These are phyloP conservation scores for Rhodomyrtus tomentosa DNA, from an alignment of 345 rosid species.

Conservation along the genomic window DNA sequence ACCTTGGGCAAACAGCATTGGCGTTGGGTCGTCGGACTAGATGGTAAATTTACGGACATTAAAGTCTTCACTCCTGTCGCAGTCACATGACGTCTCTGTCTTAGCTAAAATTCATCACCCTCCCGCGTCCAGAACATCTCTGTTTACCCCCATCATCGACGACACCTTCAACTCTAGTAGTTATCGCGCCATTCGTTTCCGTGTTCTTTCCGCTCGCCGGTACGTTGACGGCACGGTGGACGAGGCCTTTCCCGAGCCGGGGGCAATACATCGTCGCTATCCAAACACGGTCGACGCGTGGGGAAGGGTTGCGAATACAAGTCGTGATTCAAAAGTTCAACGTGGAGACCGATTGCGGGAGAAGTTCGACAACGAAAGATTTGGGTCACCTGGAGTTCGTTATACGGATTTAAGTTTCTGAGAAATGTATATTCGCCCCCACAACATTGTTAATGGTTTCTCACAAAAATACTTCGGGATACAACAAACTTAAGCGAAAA, in stretches of 20 bases:
- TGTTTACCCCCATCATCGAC: neutral
- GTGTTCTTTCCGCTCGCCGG: neutral
- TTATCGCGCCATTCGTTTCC: neutral
- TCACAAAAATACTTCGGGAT: no score
- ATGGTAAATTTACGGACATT: neutral
- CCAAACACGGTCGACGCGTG: neutral
- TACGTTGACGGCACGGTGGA: neutral
- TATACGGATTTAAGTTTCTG: neutral
- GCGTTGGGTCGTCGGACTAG: neutral
- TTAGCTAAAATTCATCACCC: neutral
- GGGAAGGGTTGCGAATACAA: neutral
- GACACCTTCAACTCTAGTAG: neutral
- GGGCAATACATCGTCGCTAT: neutral
- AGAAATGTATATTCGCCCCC: no score
- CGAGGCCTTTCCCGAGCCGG: neutral
- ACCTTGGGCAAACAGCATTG: neutral
- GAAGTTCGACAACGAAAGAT: neutral
- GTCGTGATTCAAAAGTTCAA: neutral
- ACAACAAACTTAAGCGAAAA: no score
- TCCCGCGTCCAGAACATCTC: neutral
- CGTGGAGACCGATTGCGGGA: neutral
- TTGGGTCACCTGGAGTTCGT: neutral
- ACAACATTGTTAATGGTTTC: no score
- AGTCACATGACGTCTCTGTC: neutral
- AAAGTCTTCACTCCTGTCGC: neutral